Conservation (phyloP, 1,139 yeast genomes). For the Lodderomyces parapsilosis region DNA sequence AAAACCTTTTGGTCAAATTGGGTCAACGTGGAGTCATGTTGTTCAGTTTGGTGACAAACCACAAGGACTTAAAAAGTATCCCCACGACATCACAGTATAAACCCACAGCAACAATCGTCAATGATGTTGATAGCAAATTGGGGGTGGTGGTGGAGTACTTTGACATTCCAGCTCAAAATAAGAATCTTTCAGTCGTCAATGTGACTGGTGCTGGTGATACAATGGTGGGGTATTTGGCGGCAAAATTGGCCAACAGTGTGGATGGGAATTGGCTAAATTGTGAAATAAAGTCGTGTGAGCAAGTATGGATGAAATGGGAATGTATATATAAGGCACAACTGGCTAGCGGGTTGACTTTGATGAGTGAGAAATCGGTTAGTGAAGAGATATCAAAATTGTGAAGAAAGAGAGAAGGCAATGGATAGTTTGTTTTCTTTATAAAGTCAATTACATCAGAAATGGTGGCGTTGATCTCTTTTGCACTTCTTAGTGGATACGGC, state of each 20-base stretch:
- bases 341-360: conserved; percentile 53
- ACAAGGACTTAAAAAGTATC: conserved; percentile 30
- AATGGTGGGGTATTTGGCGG: conserved; percentile 51
- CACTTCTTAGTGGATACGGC: too few relatives aligned
- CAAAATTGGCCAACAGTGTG: conserved; percentile 14
- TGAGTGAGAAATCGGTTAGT: conserved; percentile 23
- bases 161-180: conserved; percentile 44
- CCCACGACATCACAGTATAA: conserved; percentile 35
- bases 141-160: conserved; percentile 61
- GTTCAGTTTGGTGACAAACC: conserved; percentile 30
- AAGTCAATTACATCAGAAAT: too few relatives aligned
- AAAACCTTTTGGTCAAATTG: conserved; percentile 64
- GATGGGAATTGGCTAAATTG: conserved; percentile 22
- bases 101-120: conserved; percentile 21
- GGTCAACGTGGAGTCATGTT: conserved; percentile 65
- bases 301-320: conserved; percentile 34
- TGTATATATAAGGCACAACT: conserved; percentile 47
- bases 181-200: conserved; percentile 34
- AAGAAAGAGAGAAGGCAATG: background rate
- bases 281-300: conserved; percentile 24
- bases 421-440: background rate
- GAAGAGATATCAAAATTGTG: conserved; percentile 10
- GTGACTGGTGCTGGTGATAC: conserved; percentile 81
- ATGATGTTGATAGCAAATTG: conserved; percentile 15
- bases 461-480: too few relatives aligned